Base-by-base conservation (phyloP, 139 green algal species). In the Chlamydomonas sphaeroides region DNA sequence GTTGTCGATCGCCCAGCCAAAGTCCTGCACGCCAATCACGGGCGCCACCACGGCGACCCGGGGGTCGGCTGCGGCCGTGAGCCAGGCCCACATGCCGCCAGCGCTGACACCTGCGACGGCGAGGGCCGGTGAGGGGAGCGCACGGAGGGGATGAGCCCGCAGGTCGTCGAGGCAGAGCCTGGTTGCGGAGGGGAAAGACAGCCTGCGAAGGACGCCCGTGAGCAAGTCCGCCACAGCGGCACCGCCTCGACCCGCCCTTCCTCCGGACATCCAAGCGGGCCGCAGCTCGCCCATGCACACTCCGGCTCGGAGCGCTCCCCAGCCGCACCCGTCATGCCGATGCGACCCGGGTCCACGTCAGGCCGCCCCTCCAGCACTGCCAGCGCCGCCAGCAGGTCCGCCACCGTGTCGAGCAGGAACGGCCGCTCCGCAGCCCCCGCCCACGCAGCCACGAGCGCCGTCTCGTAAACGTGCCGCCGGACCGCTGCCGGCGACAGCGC, bases 51-150 rank as follows among this genome's bases (percentile, higher is more conserved):
- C 87, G 0, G 87, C 78, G 2, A 96, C 61, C 28, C 93, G 88
- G 5, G 73, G 49, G 59, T 96, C 93, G 1, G 82, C 70, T 18
- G 74, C 89, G 6, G 88, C 85, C 3, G 62, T 28, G 72, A 96
- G 88, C 93, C 93, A 96, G 11, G 91, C 80, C 68, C 92, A 86
- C 88, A 95, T 96, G 61, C 93, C 93, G 17, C 93, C 93, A 35
- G 95, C 71, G 71, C 80, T 91, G 59, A 93, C 74, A 21, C 93
- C 88, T 88, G 79, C n/a, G 18, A 28, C n/a, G n/a, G n/a, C n/a
- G n/a, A n/a, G n/a, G n/a, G n/a, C n/a, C n/a, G n/a, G n/a, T n/a
- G n/a, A n/a, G n/a, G n/a, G n/a, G n/a, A n/a, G n/a, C n/a, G n/a
- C n/a, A n/a, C n/a, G n/a, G n/a, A n/a, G n/a, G n/a, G n/a, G n/a